phyloP scores from a whole-genome alignment of 345 rosid species.

The Physaria fendleri region DNA sequence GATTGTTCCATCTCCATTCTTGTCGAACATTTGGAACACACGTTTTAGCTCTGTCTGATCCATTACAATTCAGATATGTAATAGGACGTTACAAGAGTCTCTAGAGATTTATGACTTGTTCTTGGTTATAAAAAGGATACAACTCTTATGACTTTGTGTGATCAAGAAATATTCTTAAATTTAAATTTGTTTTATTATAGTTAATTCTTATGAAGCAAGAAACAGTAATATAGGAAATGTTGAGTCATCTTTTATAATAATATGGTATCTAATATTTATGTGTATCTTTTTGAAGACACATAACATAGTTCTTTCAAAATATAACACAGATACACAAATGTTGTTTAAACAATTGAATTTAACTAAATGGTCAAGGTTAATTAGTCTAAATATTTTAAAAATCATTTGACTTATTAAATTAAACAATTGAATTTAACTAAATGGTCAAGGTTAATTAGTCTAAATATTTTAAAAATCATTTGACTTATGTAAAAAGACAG shows the following conservation, averaged over 20 bases:
- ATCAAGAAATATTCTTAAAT: neutral
- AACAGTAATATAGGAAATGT: neutral
- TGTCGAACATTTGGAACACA: conserved; percentile 81
- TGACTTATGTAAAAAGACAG: neutral
- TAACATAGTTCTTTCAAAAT: neutral
- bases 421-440: neutral
- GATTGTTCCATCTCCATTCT: conserved; percentile 69
- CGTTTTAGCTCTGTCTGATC: conserved; percentile 48
- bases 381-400: too few species aligned
- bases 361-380: conserved; percentile 4
- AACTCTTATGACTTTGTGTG: neutral
- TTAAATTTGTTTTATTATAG: neutral
- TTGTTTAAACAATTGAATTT: neutral
- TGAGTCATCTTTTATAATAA: neutral
- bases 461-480: neutral
- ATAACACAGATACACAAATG: neutral
- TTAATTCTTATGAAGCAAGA: neutral
- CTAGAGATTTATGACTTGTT: conserved; percentile 11
- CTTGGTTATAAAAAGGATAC: neutral
- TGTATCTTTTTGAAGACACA: conserved; percentile 1
- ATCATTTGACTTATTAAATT: too few species aligned
- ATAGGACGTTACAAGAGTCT: neutral
- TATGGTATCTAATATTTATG: neutral
- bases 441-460: neutral
- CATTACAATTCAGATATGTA: conserved; percentile 29